A percentile compares a stretch with the other conserved stretches of the same genome.
Conservation (phyloP, 495 filamentous ascomycete species). For the Aspergillus cavernicola region DNA sequence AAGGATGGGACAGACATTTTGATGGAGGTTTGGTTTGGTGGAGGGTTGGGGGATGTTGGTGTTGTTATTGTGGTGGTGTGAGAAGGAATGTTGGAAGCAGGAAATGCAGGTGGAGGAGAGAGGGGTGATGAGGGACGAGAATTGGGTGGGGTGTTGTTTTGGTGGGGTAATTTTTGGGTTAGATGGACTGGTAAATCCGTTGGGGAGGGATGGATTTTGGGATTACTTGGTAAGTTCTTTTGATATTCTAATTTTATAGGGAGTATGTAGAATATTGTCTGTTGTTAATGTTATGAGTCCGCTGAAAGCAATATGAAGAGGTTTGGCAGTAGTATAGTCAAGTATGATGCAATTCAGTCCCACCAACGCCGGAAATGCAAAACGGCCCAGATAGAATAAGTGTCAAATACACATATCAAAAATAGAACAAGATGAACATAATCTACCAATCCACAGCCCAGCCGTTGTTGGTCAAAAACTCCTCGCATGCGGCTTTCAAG, state of each 20-base stretch:
- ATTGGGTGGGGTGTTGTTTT: not conserved
- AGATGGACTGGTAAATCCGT: not conserved
- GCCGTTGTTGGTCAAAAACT: conserved; percentile 81
- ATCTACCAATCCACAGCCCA: conserved; percentile 91
- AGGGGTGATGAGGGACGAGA: not conserved
- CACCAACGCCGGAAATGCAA: conserved; percentile 14
- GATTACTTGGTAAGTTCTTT: not conserved
- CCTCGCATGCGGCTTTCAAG: conserved; percentile 77
- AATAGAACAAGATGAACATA: not conserved
- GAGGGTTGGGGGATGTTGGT: conserved; percentile 1
- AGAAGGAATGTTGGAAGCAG: not conserved
- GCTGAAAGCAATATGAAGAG: not conserved
- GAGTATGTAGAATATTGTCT: too few species aligned
- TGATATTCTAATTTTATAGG: too few species aligned
- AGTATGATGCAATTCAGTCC: too few species aligned
- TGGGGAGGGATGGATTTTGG: not conserved
- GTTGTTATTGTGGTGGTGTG: too few species aligned
- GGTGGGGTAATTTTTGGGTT: conserved; percentile 1
- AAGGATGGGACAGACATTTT: conserved; percentile 35
- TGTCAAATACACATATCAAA: not conserved
- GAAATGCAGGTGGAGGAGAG: not conserved
- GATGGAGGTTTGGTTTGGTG: not conserved
- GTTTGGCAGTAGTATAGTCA: too few species aligned
- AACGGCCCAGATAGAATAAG: not conserved
- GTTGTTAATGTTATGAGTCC: too few species aligned